phyloP scores from a whole-genome alignment of 306 rosid genomes.

The Corylus heterophylla region DNA sequence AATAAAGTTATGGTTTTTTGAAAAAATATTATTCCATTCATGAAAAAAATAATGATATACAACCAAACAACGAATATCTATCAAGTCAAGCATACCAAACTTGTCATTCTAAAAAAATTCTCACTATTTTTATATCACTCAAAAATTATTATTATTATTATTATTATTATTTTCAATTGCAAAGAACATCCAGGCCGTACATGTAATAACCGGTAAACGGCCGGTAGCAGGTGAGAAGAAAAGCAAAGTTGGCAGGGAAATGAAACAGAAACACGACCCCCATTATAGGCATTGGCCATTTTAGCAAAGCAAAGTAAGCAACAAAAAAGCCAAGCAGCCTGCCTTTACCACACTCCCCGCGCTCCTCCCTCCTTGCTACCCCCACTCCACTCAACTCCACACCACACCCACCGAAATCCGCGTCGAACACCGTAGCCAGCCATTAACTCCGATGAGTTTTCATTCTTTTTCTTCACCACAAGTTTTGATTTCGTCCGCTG shows the following conservation, averaged over 20 bases:
- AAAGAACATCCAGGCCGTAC: neutral
- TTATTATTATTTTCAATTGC: no score
- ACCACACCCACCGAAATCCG: neutral
- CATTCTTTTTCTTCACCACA: neutral
- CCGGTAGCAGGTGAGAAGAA: conserved; percentile 50
- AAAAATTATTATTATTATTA: no score
- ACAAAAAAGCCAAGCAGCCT: neutral
- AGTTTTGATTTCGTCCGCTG: neutral
- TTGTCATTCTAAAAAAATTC: no score
- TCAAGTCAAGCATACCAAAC: no score
- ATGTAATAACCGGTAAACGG: conserved; percentile 22
- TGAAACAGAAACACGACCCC: conserved; percentile 13
- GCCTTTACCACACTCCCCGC: neutral
- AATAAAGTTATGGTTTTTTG: no score
- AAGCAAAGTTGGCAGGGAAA: conserved; percentile 6
- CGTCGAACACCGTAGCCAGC: neutral
- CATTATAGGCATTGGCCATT: conserved; percentile 40
- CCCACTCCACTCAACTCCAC: neutral
- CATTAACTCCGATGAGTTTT: neutral
- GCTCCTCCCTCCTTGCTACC: neutral
- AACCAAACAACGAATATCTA: no score
- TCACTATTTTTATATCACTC: no score
- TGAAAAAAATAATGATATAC: no score
- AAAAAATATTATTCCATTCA: no score
- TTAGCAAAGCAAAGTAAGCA: conserved; percentile 24